Conservation (phyloP, 768 basidiomycete genomes). For the Lactarius psammicola region DNA sequence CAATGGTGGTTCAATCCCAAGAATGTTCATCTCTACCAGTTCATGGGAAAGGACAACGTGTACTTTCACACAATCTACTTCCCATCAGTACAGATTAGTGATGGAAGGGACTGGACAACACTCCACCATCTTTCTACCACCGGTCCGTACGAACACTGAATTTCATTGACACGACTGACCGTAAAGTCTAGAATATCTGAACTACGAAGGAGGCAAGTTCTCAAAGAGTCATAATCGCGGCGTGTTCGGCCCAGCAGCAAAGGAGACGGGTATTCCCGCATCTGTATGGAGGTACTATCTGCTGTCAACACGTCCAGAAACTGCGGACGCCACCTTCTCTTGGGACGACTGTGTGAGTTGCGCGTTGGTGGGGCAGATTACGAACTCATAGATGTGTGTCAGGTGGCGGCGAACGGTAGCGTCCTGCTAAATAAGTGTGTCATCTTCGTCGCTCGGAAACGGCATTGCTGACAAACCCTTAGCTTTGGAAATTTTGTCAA, state of each 20-base stretch:
- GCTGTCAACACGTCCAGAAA: constrained; percentile 89
- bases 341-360: constrained; percentile 87
- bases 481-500: constrained; percentile 99
- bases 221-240: constrained; percentile 96
- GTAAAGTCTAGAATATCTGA: constrained; percentile 74
- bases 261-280: constrained; percentile 87
- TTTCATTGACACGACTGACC: neutral
- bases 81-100: constrained; percentile 86
- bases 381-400: neutral
- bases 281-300: constrained; percentile 98
- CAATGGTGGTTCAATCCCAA: constrained; percentile 95
- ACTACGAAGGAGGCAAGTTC: constrained; percentile 99
- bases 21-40: constrained; percentile 90
- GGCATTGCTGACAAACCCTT: neutral
- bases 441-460: neutral
- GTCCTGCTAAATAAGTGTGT: constrained; percentile 86
- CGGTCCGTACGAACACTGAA: constrained; percentile 49
- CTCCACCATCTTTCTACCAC: constrained; percentile 94
- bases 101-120: constrained; percentile 90
- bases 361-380: neutral
- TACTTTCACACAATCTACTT: constrained; percentile 98
- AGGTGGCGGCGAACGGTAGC: constrained; percentile 92
- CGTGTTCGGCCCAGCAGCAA: constrained; percentile 93
- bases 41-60: constrained; percentile 99
- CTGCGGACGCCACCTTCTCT: constrained; percentile 91